Percentiles rank a stretch among this genome's conserved stretches.
Conservation (phyloP, 2,329 filamentous ascomycete species). For the Aspergillus bombycis region DNA sequence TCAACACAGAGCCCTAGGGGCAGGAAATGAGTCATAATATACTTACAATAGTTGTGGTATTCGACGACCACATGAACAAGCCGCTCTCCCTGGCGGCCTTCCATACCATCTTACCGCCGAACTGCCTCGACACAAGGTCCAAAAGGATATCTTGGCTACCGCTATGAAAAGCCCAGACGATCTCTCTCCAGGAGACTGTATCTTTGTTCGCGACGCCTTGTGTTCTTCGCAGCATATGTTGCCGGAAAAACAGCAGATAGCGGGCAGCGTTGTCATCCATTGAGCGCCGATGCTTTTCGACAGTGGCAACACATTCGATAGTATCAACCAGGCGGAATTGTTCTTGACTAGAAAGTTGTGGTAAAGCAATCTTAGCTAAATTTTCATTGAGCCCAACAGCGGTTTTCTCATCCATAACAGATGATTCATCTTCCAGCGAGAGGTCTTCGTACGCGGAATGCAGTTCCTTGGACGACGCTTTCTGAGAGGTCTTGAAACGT, state of each 20-base stretch:
- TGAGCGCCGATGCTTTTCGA: constrained; percentile 83
- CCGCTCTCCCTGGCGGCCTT: constrained; percentile 82
- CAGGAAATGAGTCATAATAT: background rate
- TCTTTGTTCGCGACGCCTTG: constrained; percentile 65
- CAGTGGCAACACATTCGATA: constrained; percentile 78
- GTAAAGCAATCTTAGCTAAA: constrained; percentile 72
- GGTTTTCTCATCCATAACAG: constrained; percentile 70
- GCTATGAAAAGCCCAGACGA: constrained; percentile 50
- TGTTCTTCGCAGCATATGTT: constrained; percentile 72
- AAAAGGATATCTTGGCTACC: constrained; percentile 81
- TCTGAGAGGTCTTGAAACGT: constrained; percentile 37
- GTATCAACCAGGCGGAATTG: constrained; percentile 85
- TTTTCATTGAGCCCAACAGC: constrained; percentile 74
- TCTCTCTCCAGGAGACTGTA: constrained; percentile 58
- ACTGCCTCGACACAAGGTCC: constrained; percentile 79
- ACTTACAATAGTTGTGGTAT: constrained; percentile 73
- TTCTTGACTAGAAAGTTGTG: constrained; percentile 79
- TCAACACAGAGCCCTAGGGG: constrained; percentile 12
- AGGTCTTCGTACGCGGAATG: constrained; percentile 57
- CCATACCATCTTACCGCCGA: constrained; percentile 81
- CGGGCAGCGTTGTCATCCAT: constrained; percentile 88
- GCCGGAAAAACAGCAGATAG: constrained; percentile 85
- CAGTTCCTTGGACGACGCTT: constrained; percentile 51
- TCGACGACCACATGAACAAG: constrained; percentile 92
- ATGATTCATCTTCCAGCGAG: constrained; percentile 57